Conservation (phyloP, 2,329 filamentous ascomycete genomes). For the Cladosporium sp. region DNA sequence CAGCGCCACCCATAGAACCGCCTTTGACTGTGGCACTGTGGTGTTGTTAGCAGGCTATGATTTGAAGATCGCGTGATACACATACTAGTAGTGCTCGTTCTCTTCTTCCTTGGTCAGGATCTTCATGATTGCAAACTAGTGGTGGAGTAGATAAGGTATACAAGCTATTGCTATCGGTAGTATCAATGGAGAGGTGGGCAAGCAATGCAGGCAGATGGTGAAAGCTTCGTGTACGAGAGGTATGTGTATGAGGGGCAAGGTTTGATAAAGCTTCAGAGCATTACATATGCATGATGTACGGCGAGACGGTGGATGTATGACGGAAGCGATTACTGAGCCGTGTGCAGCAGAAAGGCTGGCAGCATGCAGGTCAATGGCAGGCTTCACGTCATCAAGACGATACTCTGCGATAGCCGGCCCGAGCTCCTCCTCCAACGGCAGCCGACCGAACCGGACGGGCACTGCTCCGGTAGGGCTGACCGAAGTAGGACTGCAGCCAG, state of each 20-base stretch:
- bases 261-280: background rate
- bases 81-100: conserved; percentile 71
- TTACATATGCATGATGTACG: background rate
- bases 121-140: conserved; percentile 63
- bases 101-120: conserved; percentile 93
- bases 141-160: background rate
- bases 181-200: background rate
- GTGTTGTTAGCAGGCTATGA: conserved; percentile 14
- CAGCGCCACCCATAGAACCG: conserved; percentile 66
- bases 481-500: background rate
- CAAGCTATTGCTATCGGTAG: too few species aligned
- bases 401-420: background rate
- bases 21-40: conserved; percentile 68
- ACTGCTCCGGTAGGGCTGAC: conserved; percentile 1
- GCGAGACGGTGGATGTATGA: conserved; percentile 5
- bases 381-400: background rate
- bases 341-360: background rate
- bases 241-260: background rate
- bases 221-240: background rate
- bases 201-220: background rate
- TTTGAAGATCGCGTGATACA: conserved; percentile 10
- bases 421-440: background rate
- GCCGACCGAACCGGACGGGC: background rate
- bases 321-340: conserved; percentile 4
- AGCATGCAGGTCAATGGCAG: background rate